Base-by-base conservation (phyloP, 306 rosid species). In the Sicyos baderoa region DNA sequence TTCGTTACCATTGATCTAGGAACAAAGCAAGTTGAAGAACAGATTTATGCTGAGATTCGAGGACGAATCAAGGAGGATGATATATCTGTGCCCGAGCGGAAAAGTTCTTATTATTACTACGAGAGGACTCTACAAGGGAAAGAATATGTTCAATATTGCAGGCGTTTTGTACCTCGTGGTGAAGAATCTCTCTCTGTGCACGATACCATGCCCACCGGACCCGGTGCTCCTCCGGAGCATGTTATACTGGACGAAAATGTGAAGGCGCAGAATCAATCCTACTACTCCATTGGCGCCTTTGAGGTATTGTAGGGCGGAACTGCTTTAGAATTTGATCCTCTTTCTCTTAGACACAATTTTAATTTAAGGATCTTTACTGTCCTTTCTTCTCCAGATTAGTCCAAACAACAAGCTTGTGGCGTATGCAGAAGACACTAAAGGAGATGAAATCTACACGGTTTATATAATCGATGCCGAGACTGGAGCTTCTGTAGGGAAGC, bases 41-140 rank as follows among this genome's bases (percentile, higher is more conserved):
- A 86, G 78, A 84, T 92, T 71, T 92, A 76, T 74, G 75, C 70
- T 27, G 98, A 89, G 82, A 89, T 92, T 35, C 81, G 76, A 75
- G 96, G 88, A 40, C 83, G 98, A 80, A 86, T 92, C 72, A 84
- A 89, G 76, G 93, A 92, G 83, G 96, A 87, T 12, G 96, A 92
- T 66, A 19, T 86, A 6, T 64, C 95, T 66, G 95, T 84, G 6
- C 96, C 98, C 47, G 37, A 52, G 37, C 85, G 96, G 49, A 80
- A 77, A 74, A 95, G 95, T 16, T 48, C 81, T 27, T 92, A 83
- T 80, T 92, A 86, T 68, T 89, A 89, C 76, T 92, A 92, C 52
- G 11, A 52, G 35, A 86, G 80, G 86, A 92, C 84, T 35, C 76
- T 84, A 76, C 77, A 81, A 58, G 89, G 89, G 42, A 86, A 84